phyloP scores from a whole-genome alignment of 2,329 filamentous ascomycete genomes.

The Chlorencoelia australis region DNA sequence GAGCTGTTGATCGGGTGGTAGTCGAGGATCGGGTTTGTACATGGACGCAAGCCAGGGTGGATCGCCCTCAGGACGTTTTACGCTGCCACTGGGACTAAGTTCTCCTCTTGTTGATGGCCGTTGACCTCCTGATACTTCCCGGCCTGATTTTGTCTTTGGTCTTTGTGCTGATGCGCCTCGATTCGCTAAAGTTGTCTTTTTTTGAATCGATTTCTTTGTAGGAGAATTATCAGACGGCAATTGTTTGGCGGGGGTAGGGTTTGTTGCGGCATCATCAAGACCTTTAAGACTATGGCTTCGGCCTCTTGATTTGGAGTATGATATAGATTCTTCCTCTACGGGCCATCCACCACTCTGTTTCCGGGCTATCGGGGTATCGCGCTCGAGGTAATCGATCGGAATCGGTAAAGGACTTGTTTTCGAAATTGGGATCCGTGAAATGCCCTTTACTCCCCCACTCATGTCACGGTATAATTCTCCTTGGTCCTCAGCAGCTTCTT shows the following conservation, averaged over 20 bases:
- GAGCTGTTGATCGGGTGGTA: constrained; percentile 91
- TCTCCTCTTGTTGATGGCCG: constrained; percentile 53
- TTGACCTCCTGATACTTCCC: constrained; percentile 39
- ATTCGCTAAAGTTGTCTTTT: constrained; percentile 20
- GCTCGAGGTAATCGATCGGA: constrained; percentile 59
- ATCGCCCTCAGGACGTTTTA: constrained; percentile 77
- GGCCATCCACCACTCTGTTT: constrained; percentile 43
- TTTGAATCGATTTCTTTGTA: constrained; percentile 35
- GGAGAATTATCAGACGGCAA: constrained; percentile 39
- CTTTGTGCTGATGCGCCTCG: constrained; percentile 27
- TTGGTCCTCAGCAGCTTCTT: constrained; percentile 61
- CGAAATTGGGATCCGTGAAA: constrained; percentile 79
- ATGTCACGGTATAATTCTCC: constrained; percentile 40
- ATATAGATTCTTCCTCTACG: constrained; percentile 48
- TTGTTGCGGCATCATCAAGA: constrained; percentile 41
- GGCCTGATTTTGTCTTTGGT: constrained; percentile 54
- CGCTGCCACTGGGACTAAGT: constrained; percentile 31
- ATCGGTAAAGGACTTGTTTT: constrained; percentile 72
- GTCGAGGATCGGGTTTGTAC: constrained; percentile 88
- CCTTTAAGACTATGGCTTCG: constrained; percentile 57
- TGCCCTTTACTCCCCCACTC: constrained; percentile 46
- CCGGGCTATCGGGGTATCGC: constrained; percentile 58
- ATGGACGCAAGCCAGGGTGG: constrained; percentile 91
- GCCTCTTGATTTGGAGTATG: constrained; percentile 52
- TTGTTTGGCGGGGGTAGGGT: constrained; percentile 28